Conservation (phyloP, 306 rosid species). For the Albizia julibrissin region DNA sequence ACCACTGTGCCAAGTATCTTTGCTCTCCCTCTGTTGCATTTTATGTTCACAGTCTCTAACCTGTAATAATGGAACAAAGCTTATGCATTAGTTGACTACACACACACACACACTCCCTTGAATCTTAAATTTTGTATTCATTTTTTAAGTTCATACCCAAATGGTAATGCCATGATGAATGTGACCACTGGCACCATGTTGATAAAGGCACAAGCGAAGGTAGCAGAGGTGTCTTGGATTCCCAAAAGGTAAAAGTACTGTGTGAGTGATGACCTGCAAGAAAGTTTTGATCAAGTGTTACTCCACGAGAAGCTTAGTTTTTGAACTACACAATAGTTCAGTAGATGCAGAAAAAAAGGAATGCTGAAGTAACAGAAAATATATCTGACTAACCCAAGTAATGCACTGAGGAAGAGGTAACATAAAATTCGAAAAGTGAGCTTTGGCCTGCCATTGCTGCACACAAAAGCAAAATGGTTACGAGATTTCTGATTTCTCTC, state of each 20-base stretch:
- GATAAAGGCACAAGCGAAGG: conserved; percentile 82
- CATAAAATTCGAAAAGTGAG: conserved; percentile 66
- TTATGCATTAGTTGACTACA: not conserved
- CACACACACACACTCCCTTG: too few species aligned
- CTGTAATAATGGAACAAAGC: conserved; percentile 36
- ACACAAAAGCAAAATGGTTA: conserved; percentile 22
- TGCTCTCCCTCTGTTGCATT: conserved; percentile 72
- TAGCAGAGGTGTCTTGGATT: conserved; percentile 86
- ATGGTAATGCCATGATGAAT: conserved; percentile 79
- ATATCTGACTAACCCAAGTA: conserved; percentile 68
- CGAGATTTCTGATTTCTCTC: not conserved
- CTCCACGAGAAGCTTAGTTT: too few species aligned
- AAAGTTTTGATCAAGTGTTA: not conserved
- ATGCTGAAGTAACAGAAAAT: not conserved
- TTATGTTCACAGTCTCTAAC: conserved; percentile 71
- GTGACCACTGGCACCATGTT: conserved; percentile 83
- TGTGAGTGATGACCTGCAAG: conserved; percentile 70
- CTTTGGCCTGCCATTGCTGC: conserved; percentile 63
- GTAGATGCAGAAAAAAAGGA: conserved; percentile 3
- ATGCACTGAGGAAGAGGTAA: conserved; percentile 83
- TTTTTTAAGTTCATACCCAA: conserved; percentile 50
- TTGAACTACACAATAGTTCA: not conserved
- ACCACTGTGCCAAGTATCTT: conserved; percentile 72
- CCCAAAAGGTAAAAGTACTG: conserved; percentile 89
- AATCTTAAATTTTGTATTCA: not conserved